Percentiles rank a stretch among this genome's conserved stretches.
Evolutionary conservation across 768 basidiomycete species (phyloP).

Genomic region (Boletus vermiculosoides): DNA sequence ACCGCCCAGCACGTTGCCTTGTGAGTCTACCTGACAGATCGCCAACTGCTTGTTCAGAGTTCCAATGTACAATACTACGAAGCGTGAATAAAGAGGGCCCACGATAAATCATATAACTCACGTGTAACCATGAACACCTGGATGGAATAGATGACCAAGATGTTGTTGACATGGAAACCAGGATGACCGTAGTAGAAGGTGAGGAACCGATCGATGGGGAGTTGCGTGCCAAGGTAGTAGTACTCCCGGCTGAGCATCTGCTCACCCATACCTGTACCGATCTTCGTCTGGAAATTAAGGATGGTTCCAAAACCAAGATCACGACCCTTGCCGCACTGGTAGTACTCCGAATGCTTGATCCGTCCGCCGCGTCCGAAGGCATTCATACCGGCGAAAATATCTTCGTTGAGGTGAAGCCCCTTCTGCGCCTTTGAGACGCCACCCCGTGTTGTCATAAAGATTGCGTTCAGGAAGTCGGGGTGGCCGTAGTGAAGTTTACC

Average conservation of each 20-base stretch:
- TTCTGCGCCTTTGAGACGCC: constrained; percentile 99
- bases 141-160: constrained; percentile 96
- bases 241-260: constrained; percentile 99
- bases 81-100: constrained; percentile 8
- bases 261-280: constrained; percentile 99
- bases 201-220: constrained; percentile 97
- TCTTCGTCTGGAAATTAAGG: constrained; percentile 99
- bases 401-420: constrained; percentile 96
- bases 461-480: constrained; percentile 97
- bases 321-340: constrained; percentile 98
- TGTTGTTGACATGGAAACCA: constrained; percentile 99
- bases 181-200: constrained; percentile 99
- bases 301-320: constrained; percentile 99
- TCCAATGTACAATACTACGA: constrained; percentile 84
- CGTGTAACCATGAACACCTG: constrained; percentile 96
- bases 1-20: constrained; percentile 74
- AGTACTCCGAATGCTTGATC: constrained; percentile 99
- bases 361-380: constrained; percentile 97
- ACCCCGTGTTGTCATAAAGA: constrained; percentile 98
- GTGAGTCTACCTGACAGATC: constrained; percentile 84
- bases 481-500: constrained; percentile 99
- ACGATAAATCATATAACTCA: constrained; percentile 41
- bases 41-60: constrained; percentile 92
- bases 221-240: constrained; percentile 97
- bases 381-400: constrained; percentile 99